Conservation (phyloP, 1,284 basidiomycete species). For the Ustilago tritici region DNA sequence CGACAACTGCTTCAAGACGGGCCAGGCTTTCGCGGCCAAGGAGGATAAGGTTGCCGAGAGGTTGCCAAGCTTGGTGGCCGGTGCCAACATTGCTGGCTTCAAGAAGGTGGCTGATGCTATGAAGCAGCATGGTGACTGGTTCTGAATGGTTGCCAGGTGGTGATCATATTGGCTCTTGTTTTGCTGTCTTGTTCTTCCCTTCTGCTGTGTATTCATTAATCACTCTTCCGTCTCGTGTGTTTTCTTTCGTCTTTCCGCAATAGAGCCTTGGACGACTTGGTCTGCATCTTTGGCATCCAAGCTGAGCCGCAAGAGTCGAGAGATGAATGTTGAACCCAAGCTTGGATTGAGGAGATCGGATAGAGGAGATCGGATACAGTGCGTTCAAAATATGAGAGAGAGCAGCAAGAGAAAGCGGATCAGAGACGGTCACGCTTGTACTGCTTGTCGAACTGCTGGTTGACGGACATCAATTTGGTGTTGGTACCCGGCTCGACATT, state of each 20-base stretch:
- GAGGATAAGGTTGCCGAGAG: constrained; percentile 66
- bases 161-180: too few relatives aligned
- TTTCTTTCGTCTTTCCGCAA: too few relatives aligned
- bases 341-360: neutral
- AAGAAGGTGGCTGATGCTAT: constrained; percentile 65
- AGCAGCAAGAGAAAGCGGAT: neutral
- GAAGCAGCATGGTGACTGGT: constrained; percentile 62
- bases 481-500: constrained; percentile 64
- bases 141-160: constrained; percentile 2
- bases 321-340: neutral
- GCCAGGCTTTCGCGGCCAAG: constrained; percentile 76
- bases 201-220: too few relatives aligned
- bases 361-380: neutral
- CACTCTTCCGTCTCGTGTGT: too few relatives aligned
- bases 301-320: too few relatives aligned
- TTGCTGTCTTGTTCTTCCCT: too few relatives aligned
- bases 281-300: too few relatives aligned
- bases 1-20: constrained; percentile 76
- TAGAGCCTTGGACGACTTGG: too few relatives aligned
- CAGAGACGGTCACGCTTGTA: constrained; percentile 67
- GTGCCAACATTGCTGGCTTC: constrained; percentile 83
- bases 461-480: constrained; percentile 63
- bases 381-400: neutral
- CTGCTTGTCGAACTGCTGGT: constrained; percentile 59
- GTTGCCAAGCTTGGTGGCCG: constrained; percentile 76